Percentiles rank a stretch among this genome's conserved stretches.
These are phyloP conservation scores for Cyclotella choctawhatcheeana DNA, from an alignment of 108 stramenopile genomes.

Conservation along the genomic window DNA sequence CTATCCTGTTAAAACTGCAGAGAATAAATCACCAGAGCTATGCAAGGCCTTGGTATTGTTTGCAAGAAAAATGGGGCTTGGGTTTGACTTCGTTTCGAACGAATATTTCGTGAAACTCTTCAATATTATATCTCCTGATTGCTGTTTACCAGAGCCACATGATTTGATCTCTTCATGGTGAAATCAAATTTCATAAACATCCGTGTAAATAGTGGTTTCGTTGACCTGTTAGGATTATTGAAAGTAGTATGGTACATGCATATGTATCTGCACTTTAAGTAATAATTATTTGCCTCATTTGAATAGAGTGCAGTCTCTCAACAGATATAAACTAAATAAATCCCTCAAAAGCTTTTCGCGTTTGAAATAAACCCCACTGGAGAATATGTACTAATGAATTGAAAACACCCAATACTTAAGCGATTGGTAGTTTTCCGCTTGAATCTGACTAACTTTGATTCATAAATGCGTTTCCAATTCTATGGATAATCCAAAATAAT, in stretches of 20 bases:
- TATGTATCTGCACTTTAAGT: conserved; percentile 31
- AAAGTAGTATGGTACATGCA: neutral
- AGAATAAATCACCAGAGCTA: neutral
- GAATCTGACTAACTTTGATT: conserved; percentile 50
- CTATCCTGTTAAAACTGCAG: neutral
- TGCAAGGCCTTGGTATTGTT: conserved; percentile 5
- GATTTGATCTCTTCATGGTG: conserved; percentile 11
- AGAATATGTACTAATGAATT: conserved; percentile 55
- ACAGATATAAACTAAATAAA: conserved; percentile 51
- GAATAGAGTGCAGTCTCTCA: conserved; percentile 16
- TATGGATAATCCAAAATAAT: conserved; percentile 47
- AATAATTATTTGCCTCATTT: conserved; percentile 6
- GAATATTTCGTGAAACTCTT: conserved; percentile 14
- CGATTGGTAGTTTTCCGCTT: conserved; percentile 51
- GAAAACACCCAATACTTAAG: conserved; percentile 50
- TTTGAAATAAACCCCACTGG: conserved; percentile 32
- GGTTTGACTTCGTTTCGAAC: conserved; percentile 20
- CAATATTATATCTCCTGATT: conserved; percentile 8
- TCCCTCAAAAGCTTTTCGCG: conserved; percentile 32
- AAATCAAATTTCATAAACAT: neutral
- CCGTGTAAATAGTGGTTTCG: neutral
- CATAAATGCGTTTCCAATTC: conserved; percentile 54
- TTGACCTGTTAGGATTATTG: neutral
- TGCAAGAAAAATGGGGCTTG: conserved; percentile 16
- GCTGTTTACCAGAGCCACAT: neutral